Conservation (phyloP, 148 eudicot genomes). For the Spergularia marina region DNA sequence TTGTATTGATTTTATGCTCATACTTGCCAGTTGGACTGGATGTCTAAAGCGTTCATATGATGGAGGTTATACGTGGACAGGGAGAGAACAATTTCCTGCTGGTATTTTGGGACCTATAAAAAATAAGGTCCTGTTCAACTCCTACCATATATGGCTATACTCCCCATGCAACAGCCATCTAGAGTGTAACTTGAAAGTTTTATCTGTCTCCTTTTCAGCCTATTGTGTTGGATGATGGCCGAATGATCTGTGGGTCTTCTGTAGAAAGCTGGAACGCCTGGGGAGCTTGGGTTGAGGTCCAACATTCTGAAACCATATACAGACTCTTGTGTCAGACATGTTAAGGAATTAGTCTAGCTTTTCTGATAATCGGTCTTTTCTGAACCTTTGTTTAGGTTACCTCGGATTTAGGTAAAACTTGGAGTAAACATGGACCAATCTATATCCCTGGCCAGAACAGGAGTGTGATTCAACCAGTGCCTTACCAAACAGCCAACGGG, state of each 20-base stretch:
- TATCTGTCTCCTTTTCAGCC: constrained; percentile 49
- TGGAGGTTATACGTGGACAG: constrained; percentile 82
- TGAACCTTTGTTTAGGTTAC: constrained; percentile 36
- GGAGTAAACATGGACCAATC: constrained; percentile 92
- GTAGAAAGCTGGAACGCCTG: constrained; percentile 99
- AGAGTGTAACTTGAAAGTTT: not conserved
- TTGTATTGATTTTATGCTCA: not conserved
- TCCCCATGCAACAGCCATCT: not conserved
- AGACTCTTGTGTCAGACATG: not conserved
- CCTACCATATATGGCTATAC: not conserved
- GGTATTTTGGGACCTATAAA: constrained; percentile 89
- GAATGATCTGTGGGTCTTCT: constrained; percentile 90
- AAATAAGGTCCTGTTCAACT: constrained; percentile 54
- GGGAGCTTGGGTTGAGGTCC: constrained; percentile 97
- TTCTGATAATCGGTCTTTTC: not conserved
- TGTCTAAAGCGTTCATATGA: constrained; percentile 82
- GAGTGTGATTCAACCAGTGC: constrained; percentile 95
- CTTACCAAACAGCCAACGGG: constrained; percentile 75
- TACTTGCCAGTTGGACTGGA: constrained; percentile 81
- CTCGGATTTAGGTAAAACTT: constrained; percentile 73
- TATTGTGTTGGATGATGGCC: constrained; percentile 65
- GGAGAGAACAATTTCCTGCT: constrained; percentile 87
- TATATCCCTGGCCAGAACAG: constrained; percentile 51
- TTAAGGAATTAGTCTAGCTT: not conserved
- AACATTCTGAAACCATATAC: not conserved